Evolutionary conservation across 164 flowering plant species (phyloP), one percentile per base, ranked within the genome.

Genomic region (Magnolia changhungtana): DNA sequence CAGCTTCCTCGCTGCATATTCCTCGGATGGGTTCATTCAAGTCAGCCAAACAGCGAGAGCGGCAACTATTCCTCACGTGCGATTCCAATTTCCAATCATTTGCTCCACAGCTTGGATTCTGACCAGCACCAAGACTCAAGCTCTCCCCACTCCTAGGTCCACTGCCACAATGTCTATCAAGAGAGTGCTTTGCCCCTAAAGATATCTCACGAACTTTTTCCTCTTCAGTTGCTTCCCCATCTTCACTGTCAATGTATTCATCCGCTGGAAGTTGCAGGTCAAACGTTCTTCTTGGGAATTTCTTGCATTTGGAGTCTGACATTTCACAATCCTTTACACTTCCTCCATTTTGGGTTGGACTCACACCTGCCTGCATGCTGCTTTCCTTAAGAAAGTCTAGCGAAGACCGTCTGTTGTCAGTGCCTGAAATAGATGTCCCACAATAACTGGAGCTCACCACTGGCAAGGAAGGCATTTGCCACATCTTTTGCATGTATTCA

Each of bases 231-330:
- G 75, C 81, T 73, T 86, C 88, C 29, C 71, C 86, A 74, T 87
- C 95, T 75, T 92, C 93, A 24, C 85, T 82, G 73, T 91, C 96
- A 55, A 92, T 85, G 78, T 90, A 91, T 75, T 83, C 91, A 83
- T 90, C 95, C 29, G 98, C 94, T 23, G 98, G 97, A 78, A 92
- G 95, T 78, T 88, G 89, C 78, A 94, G 97, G 84, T 92, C 98
- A 82, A 92, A 85, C 84, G 83, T 84, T 82, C 79, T 89, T 80
- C 87, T 90, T 69, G 89, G 82, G 52, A 83, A 80, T 68, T 91
- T 90, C 74, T 83, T 71, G 49, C 89, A 90, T 75, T 90, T 90
- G 18, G 85, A 83, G 52, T 85, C 95, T 76, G 87, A 74, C n/a
- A 85, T 74, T 75, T 85, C 90, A 63, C 79, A 77, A 50, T 87